These are phyloP conservation scores for Claviceps fusiformis DNA, from an alignment of 2,329 filamentous ascomycete species.

Conservation along the genomic window DNA sequence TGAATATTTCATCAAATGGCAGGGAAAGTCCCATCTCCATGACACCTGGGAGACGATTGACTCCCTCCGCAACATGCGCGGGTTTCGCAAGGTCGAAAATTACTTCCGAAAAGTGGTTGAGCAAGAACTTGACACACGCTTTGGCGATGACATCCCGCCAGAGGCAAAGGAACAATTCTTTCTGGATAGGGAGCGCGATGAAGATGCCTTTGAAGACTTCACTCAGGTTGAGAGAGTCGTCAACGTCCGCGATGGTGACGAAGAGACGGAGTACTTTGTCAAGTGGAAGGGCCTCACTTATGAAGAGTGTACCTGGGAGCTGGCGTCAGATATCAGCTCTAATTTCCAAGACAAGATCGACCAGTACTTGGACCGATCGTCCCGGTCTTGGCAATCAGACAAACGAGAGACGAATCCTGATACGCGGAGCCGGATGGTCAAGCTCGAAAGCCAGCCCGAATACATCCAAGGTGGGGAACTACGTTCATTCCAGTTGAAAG, in stretches of 20 bases:
- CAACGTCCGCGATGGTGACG: constrained; percentile 64
- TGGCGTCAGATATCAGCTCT: constrained; percentile 56
- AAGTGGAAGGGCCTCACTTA: constrained; percentile 96
- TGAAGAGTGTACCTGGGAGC: constrained; percentile 91
- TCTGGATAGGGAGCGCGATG: constrained; percentile 82
- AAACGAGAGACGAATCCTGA: constrained; percentile 60
- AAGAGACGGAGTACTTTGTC: constrained; percentile 76
- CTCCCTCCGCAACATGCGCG: constrained; percentile 61
- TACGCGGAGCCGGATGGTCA: constrained; percentile 61
- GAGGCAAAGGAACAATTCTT: constrained; percentile 90
- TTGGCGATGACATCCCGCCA: constrained; percentile 62
- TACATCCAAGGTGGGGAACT: constrained; percentile 79
- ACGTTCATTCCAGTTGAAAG: constrained; percentile 84
- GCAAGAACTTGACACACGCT: constrained; percentile 63
- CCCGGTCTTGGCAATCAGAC: constrained; percentile 69
- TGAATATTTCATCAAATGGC: constrained; percentile 93
- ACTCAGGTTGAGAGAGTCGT: constrained; percentile 91
- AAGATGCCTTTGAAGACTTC: constrained; percentile 79
- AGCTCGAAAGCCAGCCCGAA: constrained; percentile 64
- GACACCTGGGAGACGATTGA: constrained; percentile 86
- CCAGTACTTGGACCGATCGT: constrained; percentile 72
- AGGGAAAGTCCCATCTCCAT: constrained; percentile 87
- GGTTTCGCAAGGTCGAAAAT: constrained; percentile 83
- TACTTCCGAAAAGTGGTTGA: constrained; percentile 78
- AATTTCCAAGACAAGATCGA: constrained; percentile 85